Evolutionary conservation across 1,284 basidiomycete species (phyloP), one percentile per base, ranked within the genome.

Genomic region (Marasmius sp.): DNA sequence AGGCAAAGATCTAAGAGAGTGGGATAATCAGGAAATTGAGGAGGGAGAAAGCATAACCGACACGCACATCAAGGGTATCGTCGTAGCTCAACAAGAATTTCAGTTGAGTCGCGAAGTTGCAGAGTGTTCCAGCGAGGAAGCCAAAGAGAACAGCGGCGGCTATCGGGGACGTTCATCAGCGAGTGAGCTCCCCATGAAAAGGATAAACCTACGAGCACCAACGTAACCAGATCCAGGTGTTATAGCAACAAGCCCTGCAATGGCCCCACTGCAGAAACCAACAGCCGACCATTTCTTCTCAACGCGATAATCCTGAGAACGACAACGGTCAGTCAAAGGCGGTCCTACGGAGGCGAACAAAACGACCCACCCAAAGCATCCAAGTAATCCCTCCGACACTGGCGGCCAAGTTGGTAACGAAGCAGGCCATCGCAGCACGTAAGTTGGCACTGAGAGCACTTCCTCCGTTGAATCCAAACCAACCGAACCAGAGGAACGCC

Each of bases 221-320:
- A 97, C 94, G 75, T 79, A 97, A 66, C 95, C 94, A 18, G 94
- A 92, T 6, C 86, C 96, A 14, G 96, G 95, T 1, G 95, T 97
- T 74, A 97, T 97, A 37, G 90, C 92, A 37, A 94, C 94, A 11
- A 97, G 85, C 58, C 95, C 95, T 12, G 91, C 82, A 67, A 98
- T 91, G 61, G 94, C 95, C 58, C 97, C 97, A 3, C 94, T 95
- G 80, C 97, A 99, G 81, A 99, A 97, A 14, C 95, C 95, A 65
- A 99, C 93, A 6, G 88, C 91, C 47, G 90, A 94, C 89, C 90
- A 97, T 77, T 98, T 97, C 75, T 85, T 85, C 77, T 97, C 95
- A 62, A 97, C 85, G 61, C 95, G 87, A 77, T 89, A 96, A 80
- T 98, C 96, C 80, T 92, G 65, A 4, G 6, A 47, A 8, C 16